A percentile compares a stretch with the other conserved stretches of the same genome.
phyloP scores from a whole-genome alignment of 192 early-diverging fungal genomes.

The Pilobolus umbonatus region DNA sequence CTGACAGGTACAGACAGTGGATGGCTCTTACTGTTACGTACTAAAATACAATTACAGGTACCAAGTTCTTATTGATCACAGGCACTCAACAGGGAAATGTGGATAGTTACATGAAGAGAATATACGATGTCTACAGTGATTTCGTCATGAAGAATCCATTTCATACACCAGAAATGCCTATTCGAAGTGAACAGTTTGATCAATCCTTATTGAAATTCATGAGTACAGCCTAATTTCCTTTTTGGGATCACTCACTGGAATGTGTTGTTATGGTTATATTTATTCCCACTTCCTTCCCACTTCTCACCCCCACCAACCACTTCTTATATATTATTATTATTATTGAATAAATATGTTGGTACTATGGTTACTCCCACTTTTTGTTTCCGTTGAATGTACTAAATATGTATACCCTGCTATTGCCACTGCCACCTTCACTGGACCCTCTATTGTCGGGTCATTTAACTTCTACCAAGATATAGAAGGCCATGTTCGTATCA shows the following conservation, averaged over 20 bases:
- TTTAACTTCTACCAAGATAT: slow-evolving; percentile 2
- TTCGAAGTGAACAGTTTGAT: slow-evolving; percentile 95
- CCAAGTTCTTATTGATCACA: slow-evolving; percentile 91
- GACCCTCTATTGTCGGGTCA: slow-evolving; percentile 2
- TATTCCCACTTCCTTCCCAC: too few relatives aligned
- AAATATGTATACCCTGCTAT: neutral
- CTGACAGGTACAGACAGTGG: slow-evolving; percentile 84
- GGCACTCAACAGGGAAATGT: slow-evolving; percentile 72
- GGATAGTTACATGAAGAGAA: slow-evolving; percentile 55
- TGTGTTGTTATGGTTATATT: too few relatives aligned
- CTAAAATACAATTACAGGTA: slow-evolving; percentile 50
- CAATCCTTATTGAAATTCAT: slow-evolving; percentile 65
- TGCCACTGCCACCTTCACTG: neutral
- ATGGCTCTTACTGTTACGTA: neutral
- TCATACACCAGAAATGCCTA: slow-evolving; percentile 98
- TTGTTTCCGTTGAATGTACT: neutral
- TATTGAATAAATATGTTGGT: too few relatives aligned
- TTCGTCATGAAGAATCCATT: slow-evolving; percentile 99
- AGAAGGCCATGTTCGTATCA: neutral
- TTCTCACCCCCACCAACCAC: too few relatives aligned
- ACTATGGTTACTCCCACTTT: neutral
- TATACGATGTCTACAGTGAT: slow-evolving; percentile 90
- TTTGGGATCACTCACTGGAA: too few relatives aligned
- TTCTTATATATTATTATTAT: too few relatives aligned
- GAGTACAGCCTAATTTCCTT: slow-evolving; percentile 18